Evolutionary conservation across 164 flowering plant species (phyloP).

Genomic region (Akebia trifoliata): DNA sequence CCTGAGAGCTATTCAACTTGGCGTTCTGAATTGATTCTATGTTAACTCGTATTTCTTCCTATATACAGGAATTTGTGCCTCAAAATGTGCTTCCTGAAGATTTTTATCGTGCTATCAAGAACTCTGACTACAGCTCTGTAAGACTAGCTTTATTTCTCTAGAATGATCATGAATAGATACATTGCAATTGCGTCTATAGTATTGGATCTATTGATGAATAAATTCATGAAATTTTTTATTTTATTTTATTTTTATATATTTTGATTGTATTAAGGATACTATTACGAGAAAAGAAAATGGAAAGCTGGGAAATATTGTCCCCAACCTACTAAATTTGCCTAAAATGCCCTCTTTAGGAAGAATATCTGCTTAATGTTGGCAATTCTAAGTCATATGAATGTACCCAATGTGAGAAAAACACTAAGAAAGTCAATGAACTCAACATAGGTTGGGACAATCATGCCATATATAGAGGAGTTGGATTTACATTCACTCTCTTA

Average conservation of each 20-base stretch:
- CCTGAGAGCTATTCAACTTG: neutral
- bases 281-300: no score
- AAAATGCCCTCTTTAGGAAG: no score
- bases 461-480: no score
- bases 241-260: neutral
- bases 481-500: no score
- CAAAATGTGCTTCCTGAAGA: slow-evolving; percentile 63
- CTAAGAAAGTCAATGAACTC: no score
- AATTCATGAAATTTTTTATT: neutral
- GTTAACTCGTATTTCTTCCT: slow-evolving; percentile 11
- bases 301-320: no score
- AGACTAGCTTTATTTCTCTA: slow-evolving; percentile 16
- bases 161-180: neutral
- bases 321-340: no score
- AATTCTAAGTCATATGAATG: no score
- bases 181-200: neutral
- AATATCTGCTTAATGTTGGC: no score
- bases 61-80: slow-evolving; percentile 72
- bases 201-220: neutral
- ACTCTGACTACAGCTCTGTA: slow-evolving; percentile 87
- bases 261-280: neutral
- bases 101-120: slow-evolving; percentile 54
- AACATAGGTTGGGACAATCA: no score
- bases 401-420: no score
- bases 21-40: neutral